A percentile compares a stretch with the other conserved stretches of the same genome.
These are phyloP conservation scores for Marasmius tenuissimus DNA, from an alignment of 1,284 basidiomycete species.

Conservation along the genomic window DNA sequence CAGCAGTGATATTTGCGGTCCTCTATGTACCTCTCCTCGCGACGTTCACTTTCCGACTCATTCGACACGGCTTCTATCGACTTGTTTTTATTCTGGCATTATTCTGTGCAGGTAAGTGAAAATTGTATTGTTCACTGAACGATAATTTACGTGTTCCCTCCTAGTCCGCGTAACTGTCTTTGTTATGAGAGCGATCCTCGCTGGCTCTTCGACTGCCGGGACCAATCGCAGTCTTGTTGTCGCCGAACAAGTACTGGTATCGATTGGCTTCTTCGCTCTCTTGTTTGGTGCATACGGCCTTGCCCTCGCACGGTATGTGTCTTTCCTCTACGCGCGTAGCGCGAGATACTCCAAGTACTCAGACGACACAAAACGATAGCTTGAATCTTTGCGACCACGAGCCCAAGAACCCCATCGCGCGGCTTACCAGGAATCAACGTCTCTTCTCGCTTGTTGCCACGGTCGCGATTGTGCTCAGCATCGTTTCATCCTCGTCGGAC, in stretches of 20 bases:
- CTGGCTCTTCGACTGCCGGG: conserved; percentile 10
- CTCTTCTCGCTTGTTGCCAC: conserved; percentile 23
- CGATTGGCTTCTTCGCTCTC: conserved; percentile 26
- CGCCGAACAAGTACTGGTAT: conserved; percentile 12
- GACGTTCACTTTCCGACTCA: conserved; percentile 25
- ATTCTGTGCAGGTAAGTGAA: conserved; percentile 31
- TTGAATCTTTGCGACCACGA: background rate
- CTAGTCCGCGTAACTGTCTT: conserved; percentile 18
- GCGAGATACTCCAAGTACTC: background rate
- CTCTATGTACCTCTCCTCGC: conserved; percentile 29
- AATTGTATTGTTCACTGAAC: background rate
- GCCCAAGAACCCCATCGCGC: conserved; percentile 19
- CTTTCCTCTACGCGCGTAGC: background rate
- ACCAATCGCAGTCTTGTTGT: conserved; percentile 13
- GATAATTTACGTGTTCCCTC: background rate
- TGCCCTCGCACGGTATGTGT: conserved; percentile 19
- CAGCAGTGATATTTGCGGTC: conserved; percentile 35
- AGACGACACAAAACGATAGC: background rate
- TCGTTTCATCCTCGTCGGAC: conserved; percentile 15
- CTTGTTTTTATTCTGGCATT: conserved; percentile 31
- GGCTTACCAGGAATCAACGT: conserved; percentile 24
- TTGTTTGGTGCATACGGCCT: conserved; percentile 22
- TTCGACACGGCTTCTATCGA: conserved; percentile 27
- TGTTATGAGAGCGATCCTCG: conserved; percentile 12
- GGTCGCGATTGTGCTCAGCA: conserved; percentile 29